Conservation (phyloP, 2,329 filamentous ascomycete genomes). For the Trichoderma afroharzianum region DNA sequence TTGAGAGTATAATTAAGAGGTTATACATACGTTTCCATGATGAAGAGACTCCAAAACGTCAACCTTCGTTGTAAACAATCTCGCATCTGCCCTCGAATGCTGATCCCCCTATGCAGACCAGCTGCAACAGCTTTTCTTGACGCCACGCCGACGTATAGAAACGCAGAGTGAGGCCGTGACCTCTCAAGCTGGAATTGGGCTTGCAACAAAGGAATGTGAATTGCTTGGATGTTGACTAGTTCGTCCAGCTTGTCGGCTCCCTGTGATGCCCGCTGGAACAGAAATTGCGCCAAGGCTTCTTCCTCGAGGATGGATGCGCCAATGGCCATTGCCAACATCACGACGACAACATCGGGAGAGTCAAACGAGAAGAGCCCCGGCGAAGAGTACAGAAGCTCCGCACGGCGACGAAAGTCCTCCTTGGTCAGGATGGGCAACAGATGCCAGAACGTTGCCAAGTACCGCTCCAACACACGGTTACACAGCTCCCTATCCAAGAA, state of each 20-base stretch:
- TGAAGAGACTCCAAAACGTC: constrained; percentile 4
- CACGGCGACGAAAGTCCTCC: constrained; percentile 3
- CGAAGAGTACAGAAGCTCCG: not conserved
- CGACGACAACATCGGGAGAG: constrained; percentile 1
- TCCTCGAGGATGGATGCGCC: constrained; percentile 1
- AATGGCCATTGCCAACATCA: constrained; percentile 12
- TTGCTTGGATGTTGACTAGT: constrained; percentile 4
- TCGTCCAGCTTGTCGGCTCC: not conserved
- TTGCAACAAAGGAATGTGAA: constrained; percentile 1
- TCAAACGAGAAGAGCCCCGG: constrained; percentile 9
- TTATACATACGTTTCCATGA: constrained; percentile 5
- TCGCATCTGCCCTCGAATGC: constrained; percentile 7
- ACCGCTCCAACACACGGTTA: not conserved
- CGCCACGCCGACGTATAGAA: not conserved
- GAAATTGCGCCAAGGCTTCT: not conserved
- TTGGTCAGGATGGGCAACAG: constrained; percentile 9
- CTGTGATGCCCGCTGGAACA: constrained; percentile 1
- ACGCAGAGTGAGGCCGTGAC: constrained; percentile 10
- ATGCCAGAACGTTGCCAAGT: constrained; percentile 4
- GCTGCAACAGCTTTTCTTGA: constrained; percentile 3
- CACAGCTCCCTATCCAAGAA: constrained; percentile 1
- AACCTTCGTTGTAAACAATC: not conserved
- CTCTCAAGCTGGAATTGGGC: constrained; percentile 8
- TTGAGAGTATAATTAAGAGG: no score
- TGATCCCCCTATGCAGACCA: constrained; percentile 6